A percentile compares a stretch with the other conserved stretches of the same genome.
Conservation (phyloP, 106 monocot genomes). For the Dendrobium officinale region DNA sequence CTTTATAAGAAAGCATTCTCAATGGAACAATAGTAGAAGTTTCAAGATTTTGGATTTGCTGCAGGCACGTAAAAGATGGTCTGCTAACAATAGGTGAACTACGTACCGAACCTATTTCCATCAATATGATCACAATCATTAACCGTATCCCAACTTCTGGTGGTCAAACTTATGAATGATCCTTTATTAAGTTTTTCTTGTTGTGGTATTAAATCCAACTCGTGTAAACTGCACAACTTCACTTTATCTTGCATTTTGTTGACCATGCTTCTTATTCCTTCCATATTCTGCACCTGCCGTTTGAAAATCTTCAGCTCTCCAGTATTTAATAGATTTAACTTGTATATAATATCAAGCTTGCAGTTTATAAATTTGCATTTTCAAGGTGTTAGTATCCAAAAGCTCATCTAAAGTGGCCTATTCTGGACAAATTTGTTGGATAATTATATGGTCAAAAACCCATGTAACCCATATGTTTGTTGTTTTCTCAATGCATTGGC, state of each 20-base stretch:
- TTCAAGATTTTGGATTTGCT: not conserved
- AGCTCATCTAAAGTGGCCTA: not conserved
- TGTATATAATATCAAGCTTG: not conserved
- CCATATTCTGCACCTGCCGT: too few species aligned
- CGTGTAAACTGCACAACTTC: too few species aligned
- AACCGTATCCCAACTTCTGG: not conserved
- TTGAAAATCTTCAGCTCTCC: too few species aligned
- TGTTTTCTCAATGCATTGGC: not conserved
- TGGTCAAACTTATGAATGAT: too few species aligned
- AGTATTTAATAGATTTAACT: too few species aligned
- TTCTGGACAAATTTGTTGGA: not conserved
- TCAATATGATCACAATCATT: not conserved
- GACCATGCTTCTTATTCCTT: too few species aligned
- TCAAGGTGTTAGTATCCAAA: not conserved
- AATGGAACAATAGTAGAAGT: not conserved
- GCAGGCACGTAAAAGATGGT: not conserved
- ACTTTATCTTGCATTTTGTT: too few species aligned
- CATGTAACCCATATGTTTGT: not conserved
- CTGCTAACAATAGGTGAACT: not conserved
- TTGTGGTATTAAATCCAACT: too few species aligned
- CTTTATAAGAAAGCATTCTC: not conserved
- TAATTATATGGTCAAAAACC: not conserved
- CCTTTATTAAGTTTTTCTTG: too few species aligned
- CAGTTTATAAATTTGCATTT: not conserved
- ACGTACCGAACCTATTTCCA: not conserved